A percentile compares a stretch with the other conserved stretches of the same genome.
These are phyloP conservation scores for Effrenium voratum DNA, from an alignment of 73 alveolate species.

Conservation along the genomic window DNA sequence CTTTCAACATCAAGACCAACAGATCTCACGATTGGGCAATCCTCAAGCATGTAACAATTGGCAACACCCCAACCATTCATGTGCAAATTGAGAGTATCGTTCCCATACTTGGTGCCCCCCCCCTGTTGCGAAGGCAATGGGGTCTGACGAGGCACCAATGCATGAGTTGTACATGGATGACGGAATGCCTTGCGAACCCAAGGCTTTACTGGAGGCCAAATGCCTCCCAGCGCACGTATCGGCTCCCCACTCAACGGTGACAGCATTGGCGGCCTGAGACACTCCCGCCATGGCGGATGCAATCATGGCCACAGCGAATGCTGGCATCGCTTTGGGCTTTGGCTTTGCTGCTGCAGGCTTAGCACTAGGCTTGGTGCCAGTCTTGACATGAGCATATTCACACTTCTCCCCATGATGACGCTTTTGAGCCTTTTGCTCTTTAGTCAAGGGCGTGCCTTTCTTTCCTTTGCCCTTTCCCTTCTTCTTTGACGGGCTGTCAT, in stretches of 20 bases:
- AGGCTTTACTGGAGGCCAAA: not conserved
- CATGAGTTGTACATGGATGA: not conserved
- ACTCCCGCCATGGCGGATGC: not conserved
- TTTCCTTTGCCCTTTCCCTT: too few relatives aligned
- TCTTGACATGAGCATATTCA: not conserved
- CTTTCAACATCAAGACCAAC: conserved; percentile 2
- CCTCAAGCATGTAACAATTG: not conserved
- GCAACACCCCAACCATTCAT: not conserved
- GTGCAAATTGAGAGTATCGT: not conserved
- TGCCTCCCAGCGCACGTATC: conserved; percentile 42
- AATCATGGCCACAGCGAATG: not conserved
- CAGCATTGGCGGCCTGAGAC: not conserved
- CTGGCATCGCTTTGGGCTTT: not conserved
- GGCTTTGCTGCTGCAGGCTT: not conserved
- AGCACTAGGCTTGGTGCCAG: not conserved
- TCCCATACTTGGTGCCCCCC: conserved; percentile 24
- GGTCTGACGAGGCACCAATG: not conserved
- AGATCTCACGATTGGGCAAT: not conserved
- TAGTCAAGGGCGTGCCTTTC: not conserved
- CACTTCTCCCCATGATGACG: conserved; percentile 1
- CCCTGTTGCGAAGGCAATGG: not conserved
- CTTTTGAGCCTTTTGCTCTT: not conserved
- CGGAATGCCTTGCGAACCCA: not conserved
- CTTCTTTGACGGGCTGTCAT: too few relatives aligned
- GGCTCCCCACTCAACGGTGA: not conserved